Evolutionary conservation across 768 basidiomycete species (phyloP), one percentile per base, ranked within the genome.

Genomic region (Pholiota molesta): DNA sequence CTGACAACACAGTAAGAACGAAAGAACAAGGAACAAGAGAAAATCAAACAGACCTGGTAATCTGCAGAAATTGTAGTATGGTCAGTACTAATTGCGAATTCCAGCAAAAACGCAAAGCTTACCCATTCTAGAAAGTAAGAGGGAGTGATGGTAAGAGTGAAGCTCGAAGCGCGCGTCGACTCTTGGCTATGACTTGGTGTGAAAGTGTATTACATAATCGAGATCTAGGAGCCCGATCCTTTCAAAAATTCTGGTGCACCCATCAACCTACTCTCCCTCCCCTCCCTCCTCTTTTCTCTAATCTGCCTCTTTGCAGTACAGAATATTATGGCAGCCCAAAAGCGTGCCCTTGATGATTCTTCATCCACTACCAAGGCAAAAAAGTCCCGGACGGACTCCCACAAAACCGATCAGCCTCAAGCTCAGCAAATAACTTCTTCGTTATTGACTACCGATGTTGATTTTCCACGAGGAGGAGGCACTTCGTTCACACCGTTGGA

Each of bases 391-490:
- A 75, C 81, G 3, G 72, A 76, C 52, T 71, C 70, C 47, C 64
- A 63, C 44, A 74, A 65, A 71, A 68, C 59, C 0, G 61, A 66
- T 17, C 35, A 26, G 44, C 57, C 59, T 17, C 35, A 26, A 37
- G 53, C 59, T 19, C 52, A 68, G 28, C 63, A 51, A 2, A 47
- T 54, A 60, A 73, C 76, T 19, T 60, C 76, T 10, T 64, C 73
- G 3, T 71, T 65, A 68, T 81, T 60, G 37, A 63, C 80, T 10
- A 87, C 94, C 40, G 95, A 96, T 69, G 83, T 94, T 54, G 94
- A 96, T 74, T 99, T 99, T 75, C 96, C 96, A 60, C 88, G 97
- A 67, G 97, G 97, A 28, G 97, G 97, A 28, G 97, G 97, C 56
- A 92, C 94, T 1, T 83, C 80, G 33, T 83, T 97, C 67, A 97